Conservation (phyloP, 495 filamentous ascomycete species). For the Aspergillus biplanus region DNA sequence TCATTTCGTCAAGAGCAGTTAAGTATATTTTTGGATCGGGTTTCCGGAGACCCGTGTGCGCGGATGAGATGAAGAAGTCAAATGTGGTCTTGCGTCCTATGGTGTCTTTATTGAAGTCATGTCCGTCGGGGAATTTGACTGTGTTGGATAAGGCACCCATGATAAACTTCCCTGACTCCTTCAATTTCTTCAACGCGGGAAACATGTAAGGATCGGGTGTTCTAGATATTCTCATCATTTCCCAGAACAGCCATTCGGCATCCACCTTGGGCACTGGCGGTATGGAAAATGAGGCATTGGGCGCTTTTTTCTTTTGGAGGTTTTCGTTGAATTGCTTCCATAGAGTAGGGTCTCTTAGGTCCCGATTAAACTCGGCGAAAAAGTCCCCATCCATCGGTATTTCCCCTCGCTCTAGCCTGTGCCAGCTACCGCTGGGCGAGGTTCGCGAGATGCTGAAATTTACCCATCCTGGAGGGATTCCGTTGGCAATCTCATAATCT, state of each 20-base stretch:
- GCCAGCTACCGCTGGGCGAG: constrained; percentile 85
- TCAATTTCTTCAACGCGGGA: constrained; percentile 74
- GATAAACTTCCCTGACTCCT: constrained; percentile 64
- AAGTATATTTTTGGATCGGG: constrained; percentile 83
- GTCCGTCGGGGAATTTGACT: constrained; percentile 72
- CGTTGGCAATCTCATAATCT: constrained; percentile 75
- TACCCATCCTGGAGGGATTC: constrained; percentile 85
- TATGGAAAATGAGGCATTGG: constrained; percentile 32
- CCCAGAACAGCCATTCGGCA: constrained; percentile 81
- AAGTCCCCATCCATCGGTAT: constrained; percentile 73
- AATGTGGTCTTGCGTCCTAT: constrained; percentile 64
- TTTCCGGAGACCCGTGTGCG: constrained; percentile 87
- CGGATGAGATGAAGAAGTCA: constrained; percentile 81
- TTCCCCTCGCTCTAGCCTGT: constrained; percentile 75
- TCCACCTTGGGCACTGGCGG: constrained; percentile 76
- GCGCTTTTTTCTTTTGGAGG: constrained; percentile 36
- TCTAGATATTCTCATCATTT: constrained; percentile 82
- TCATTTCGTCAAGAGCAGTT: constrained; percentile 66
- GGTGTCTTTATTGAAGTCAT: constrained; percentile 53
- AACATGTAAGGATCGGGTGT: constrained; percentile 83
- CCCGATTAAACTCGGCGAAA: constrained; percentile 74
- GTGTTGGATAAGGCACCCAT: constrained; percentile 90
- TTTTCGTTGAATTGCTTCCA: constrained; percentile 67
- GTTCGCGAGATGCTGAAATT: constrained; percentile 84
- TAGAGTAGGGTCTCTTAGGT: constrained; percentile 64